Evolutionary conservation across 345 rosid species (phyloP), one percentile per base, ranked within the genome.

Genomic region (Heritiera littoralis): DNA sequence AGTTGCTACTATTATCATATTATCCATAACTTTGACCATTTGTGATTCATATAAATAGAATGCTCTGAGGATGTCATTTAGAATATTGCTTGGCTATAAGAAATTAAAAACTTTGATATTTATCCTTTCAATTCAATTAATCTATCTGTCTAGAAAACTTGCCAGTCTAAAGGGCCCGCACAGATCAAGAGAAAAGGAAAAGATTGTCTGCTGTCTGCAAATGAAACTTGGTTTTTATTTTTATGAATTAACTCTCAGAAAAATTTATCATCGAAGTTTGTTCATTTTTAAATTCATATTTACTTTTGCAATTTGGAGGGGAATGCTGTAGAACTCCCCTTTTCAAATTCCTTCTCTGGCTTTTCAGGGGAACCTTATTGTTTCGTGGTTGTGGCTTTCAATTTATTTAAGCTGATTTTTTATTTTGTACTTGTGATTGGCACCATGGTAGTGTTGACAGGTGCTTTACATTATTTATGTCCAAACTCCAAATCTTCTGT

Each of bases 331-430:
- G 60, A 52, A 32, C 32, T 8, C 30, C 64, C 3, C 48, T 55
- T 55, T 55, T 38, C 59, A 54, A 73, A 7, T 73, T 55, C 76
- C 30, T 73, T 73, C 43, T 49, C 9, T 54, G 63, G 48, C 45
- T 59, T 73, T 73, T 55, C 10, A 35, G 76, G 3, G 64, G 18
- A 32, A 18, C 64, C 63, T 52, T 55, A 10, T 52, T 55, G 64
- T 55, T 35, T 73, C 64, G 55, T 30, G 5, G 14, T 32, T 54
- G 63, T 55, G 45, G 48, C 64, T 55, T 73, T 28, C 60, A 72
- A 30, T 54, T 72, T 52, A 38, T 35, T 2, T 17, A 54, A 35
- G 30, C 63, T 54, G 15, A 15, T 8, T 4, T 49, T 72, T 51
- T n/a, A n/a, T 54, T 54, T 1, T 70, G 41, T 28, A 28, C 58